Conservation (phyloP, 1,284 basidiomycete genomes). For the Ceratobasidium sp. region DNA sequence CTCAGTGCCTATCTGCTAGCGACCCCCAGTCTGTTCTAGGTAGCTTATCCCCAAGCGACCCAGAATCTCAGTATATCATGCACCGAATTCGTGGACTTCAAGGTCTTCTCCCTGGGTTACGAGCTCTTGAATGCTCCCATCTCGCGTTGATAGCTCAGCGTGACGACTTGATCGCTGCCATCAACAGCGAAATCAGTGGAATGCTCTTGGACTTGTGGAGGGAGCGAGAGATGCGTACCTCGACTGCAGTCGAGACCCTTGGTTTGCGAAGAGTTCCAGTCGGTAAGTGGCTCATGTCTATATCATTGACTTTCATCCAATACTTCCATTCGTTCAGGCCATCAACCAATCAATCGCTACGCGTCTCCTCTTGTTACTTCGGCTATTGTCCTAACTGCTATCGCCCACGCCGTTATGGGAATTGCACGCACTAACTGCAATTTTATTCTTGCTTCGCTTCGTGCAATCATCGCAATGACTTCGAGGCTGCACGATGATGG, state of each 20-base stretch:
- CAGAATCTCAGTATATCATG: background rate
- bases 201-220: conserved; percentile 2
- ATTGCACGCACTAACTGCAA: background rate
- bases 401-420: background rate
- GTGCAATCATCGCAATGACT: background rate
- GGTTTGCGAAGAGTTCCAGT: background rate
- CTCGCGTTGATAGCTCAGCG: background rate
- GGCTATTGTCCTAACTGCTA: background rate
- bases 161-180: background rate
- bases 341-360: background rate
- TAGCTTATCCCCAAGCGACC: background rate
- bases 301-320: background rate
- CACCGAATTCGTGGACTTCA: background rate
- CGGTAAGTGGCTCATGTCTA: background rate
- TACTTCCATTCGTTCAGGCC: background rate
- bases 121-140: background rate
- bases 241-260: background rate
- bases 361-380: background rate
- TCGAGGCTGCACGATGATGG: background rate
- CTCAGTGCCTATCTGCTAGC: background rate
- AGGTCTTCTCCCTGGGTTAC: background rate
- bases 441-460: background rate
- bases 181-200: background rate
- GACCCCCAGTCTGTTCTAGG: background rate
- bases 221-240: background rate